Conservation (phyloP, 352 stramenopile species). For the Aphanomyces invadans region DNA sequence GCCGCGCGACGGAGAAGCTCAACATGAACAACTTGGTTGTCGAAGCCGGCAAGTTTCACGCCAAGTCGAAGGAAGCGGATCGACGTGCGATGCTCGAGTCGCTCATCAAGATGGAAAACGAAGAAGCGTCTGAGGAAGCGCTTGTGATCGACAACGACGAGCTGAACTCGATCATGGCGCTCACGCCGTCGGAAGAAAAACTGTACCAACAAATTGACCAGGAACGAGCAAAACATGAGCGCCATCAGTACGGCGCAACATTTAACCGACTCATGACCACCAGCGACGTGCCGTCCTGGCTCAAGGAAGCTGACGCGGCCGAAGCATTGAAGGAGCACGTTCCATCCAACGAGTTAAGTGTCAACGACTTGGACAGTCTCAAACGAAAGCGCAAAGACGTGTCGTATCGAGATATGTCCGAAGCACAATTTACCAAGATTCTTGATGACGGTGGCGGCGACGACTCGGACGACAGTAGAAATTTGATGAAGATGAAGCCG, state of each 20-base stretch:
- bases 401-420: conserved; percentile 77
- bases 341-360: conserved; percentile 53
- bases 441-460: conserved; percentile 72
- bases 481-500: conserved; percentile 31
- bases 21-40: conserved; percentile 89
- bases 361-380: conserved; percentile 41
- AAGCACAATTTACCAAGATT: conserved; percentile 83
- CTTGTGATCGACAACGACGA: conserved; percentile 75
- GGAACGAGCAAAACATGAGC: conserved; percentile 53
- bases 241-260: conserved; percentile 54
- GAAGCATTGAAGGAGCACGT: conserved; percentile 50
- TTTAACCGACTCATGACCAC: conserved; percentile 50
- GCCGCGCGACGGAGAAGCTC: conserved; percentile 84
- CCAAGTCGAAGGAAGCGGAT: conserved; percentile 78
- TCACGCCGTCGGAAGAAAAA: conserved; percentile 73
- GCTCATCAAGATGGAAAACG: conserved; percentile 83
- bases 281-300: conserved; percentile 42
- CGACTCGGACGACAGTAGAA: conserved; percentile 27
- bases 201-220: conserved; percentile 69
- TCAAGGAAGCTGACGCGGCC: conserved; percentile 54
- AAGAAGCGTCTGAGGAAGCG: conserved; percentile 67
- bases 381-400: conserved; percentile 77
- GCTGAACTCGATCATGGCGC: conserved; percentile 87
- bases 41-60: conserved; percentile 85
- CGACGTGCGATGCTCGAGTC: conserved; percentile 78